A percentile compares a stretch with the other conserved stretches of the same genome.
These are phyloP conservation scores for Xylaria sp. DNA, from an alignment of 2,329 filamentous ascomycete genomes.

Conservation along the genomic window DNA sequence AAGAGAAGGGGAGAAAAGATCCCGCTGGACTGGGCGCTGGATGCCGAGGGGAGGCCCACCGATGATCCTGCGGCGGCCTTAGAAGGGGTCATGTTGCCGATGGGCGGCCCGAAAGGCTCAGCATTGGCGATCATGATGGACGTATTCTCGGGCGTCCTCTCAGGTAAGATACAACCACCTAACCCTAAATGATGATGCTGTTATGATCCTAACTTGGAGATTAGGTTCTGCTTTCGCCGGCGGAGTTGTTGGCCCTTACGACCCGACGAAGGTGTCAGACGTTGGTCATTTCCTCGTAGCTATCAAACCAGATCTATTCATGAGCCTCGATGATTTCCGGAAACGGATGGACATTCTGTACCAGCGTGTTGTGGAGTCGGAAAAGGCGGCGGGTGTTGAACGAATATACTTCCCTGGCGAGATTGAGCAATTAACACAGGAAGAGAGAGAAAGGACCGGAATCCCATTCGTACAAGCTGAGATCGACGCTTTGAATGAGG, in stretches of 20 bases:
- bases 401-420: slow-evolving; percentile 66
- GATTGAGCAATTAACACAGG: slow-evolving; percentile 59
- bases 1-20: slow-evolving; percentile 68
- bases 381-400: slow-evolving; percentile 59
- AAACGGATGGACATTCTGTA: slow-evolving; percentile 61
- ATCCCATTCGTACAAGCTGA: slow-evolving; percentile 63
- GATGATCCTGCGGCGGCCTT: slow-evolving; percentile 73
- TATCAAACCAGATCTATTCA: slow-evolving; percentile 75
- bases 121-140: slow-evolving; percentile 85
- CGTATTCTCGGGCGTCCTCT: slow-evolving; percentile 79
- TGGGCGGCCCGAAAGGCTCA: slow-evolving; percentile 83
- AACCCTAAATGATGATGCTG: neutral
- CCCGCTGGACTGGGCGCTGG: slow-evolving; percentile 74
- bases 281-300: slow-evolving; percentile 76
- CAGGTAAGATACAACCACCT: slow-evolving; percentile 38
- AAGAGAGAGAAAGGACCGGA: slow-evolving; percentile 54
- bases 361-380: slow-evolving; percentile 54
- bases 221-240: slow-evolving; percentile 75
- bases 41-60: slow-evolving; percentile 68
- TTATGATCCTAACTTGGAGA: neutral
- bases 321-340: slow-evolving; percentile 70
- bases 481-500: slow-evolving; percentile 57
- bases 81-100: slow-evolving; percentile 79
- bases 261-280: slow-evolving; percentile 67
- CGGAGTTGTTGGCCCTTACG: slow-evolving; percentile 76